Evolutionary conservation across 2,329 filamentous ascomycete genomes (phyloP).

Genomic region (Coniochaeta ligniaria): DNA sequence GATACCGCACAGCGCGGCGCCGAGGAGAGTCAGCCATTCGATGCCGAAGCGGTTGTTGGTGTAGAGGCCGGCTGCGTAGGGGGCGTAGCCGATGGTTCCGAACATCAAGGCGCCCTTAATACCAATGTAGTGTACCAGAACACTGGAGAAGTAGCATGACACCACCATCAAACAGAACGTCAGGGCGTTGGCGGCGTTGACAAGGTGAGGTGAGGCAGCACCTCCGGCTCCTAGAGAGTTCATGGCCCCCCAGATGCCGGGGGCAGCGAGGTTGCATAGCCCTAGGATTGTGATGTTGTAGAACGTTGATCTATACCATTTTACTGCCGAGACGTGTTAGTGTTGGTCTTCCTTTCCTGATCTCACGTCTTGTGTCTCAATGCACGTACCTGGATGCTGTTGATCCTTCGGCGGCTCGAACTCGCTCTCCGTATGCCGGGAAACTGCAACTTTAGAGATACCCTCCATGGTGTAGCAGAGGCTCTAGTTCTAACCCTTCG

Average conservation of each 20-base stretch:
- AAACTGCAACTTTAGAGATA: background rate
- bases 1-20: constrained; percentile 61
- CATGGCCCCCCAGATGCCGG: constrained; percentile 68
- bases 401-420: constrained; percentile 7
- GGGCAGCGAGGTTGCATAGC: constrained; percentile 62
- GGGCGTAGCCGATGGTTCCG: constrained; percentile 56
- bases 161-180: constrained; percentile 65
- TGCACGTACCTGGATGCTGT: constrained; percentile 5
- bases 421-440: constrained; percentile 2
- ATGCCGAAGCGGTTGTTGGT: constrained; percentile 63
- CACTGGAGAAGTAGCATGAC: constrained; percentile 58
- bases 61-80: constrained; percentile 64
- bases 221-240: constrained; percentile 67
- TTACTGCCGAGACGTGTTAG: background rate
- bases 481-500: background rate
- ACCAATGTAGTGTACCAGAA: constrained; percentile 59
- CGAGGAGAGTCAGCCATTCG: constrained; percentile 63
- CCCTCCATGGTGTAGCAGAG: background rate
- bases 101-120: constrained; percentile 66
- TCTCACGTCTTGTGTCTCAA: background rate
- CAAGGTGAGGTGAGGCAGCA: constrained; percentile 54
- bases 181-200: constrained; percentile 64
- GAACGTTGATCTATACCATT: constrained; percentile 63
- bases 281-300: constrained; percentile 68
- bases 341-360: background rate